These are phyloP conservation scores for Flaveria brownii DNA, from an alignment of 129 eudicot species.

Conservation along the genomic window DNA sequence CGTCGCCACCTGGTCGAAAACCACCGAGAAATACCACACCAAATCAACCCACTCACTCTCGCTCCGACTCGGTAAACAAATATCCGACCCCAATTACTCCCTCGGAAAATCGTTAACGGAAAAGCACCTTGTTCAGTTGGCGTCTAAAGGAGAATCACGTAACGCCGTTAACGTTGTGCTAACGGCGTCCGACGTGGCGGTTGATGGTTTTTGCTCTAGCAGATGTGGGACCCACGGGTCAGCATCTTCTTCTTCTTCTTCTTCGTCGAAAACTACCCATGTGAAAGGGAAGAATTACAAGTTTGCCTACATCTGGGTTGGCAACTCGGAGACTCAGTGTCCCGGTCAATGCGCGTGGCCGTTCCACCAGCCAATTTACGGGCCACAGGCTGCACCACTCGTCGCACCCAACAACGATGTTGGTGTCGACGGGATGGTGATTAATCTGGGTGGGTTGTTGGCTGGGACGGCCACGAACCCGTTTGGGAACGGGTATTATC, in stretches of 20 bases:
- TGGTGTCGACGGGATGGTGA: conserved; percentile 48
- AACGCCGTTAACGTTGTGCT: conserved; percentile 53
- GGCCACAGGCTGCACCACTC: conserved; percentile 51
- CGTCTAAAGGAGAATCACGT: conserved; percentile 33
- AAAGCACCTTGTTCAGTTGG: conserved; percentile 36
- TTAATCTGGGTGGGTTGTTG: conserved; percentile 38
- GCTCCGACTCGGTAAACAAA: conserved; percentile 37
- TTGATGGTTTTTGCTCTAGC: conserved; percentile 53
- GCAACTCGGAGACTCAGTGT: conserved; percentile 57
- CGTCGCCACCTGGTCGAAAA: conserved; percentile 56
- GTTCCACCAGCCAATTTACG: conserved; percentile 51
- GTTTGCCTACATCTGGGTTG: conserved; percentile 51
- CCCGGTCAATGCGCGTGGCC: conserved; percentile 77
- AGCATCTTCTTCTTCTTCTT: not conserved
- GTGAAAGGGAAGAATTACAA: conserved; percentile 32
- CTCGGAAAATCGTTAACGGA: conserved; percentile 46
- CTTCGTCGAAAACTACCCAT: not conserved
- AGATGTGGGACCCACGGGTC: conserved; percentile 61
- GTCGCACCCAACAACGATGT: conserved; percentile 51
- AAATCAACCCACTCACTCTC: conserved; percentile 11
- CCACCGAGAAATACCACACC: conserved; percentile 36
- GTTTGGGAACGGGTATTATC: conserved; percentile 48
- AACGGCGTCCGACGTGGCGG: conserved; percentile 54
- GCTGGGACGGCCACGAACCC: conserved; percentile 52
- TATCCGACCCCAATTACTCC: conserved; percentile 38